A percentile compares a stretch with the other conserved stretches of the same genome.
Evolutionary conservation across 2,329 filamentous ascomycete species (phyloP).

Genomic region (Exophiala dermatitidis): DNA sequence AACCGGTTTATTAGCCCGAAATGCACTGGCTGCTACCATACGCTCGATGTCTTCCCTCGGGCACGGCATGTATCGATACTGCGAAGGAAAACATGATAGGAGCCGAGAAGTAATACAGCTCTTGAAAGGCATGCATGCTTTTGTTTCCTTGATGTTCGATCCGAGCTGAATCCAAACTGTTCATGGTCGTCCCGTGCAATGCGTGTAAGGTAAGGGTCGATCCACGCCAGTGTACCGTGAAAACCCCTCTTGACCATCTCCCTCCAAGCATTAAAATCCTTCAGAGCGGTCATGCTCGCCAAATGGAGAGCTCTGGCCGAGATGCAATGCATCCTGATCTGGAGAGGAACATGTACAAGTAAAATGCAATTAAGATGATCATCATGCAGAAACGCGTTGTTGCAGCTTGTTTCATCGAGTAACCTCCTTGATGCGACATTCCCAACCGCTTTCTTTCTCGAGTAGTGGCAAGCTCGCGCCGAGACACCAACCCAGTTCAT

Average conservation of each 20-base stretch:
- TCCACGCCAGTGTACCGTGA: neutral
- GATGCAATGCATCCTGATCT: too few species aligned
- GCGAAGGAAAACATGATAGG: too few species aligned
- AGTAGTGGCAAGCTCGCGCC: slow-evolving; percentile 87
- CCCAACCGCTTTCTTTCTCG: slow-evolving; percentile 75
- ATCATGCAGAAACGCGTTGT: neutral
- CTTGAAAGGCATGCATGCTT: neutral
- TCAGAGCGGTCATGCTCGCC: neutral
- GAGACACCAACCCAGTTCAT: slow-evolving; percentile 95
- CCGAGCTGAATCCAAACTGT: too few species aligned
- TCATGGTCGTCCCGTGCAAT: too few species aligned
- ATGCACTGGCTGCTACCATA: too few species aligned
- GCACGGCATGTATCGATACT: too few species aligned
- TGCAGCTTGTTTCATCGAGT: slow-evolving; percentile 38
- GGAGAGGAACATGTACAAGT: neutral
- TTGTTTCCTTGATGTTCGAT: neutral
- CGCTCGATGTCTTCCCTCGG: too few species aligned
- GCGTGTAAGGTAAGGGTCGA: neutral
- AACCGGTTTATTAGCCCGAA: too few species aligned
- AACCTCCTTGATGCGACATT: slow-evolving; percentile 75
- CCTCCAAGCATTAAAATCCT: neutral
- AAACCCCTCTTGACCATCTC: neutral
- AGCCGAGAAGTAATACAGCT: neutral
- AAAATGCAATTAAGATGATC: neutral
- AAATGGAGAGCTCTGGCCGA: neutral